Evolutionary conservation across 345 rosid genomes (phyloP).

Genomic region (Bretschneidera sinensis): DNA sequence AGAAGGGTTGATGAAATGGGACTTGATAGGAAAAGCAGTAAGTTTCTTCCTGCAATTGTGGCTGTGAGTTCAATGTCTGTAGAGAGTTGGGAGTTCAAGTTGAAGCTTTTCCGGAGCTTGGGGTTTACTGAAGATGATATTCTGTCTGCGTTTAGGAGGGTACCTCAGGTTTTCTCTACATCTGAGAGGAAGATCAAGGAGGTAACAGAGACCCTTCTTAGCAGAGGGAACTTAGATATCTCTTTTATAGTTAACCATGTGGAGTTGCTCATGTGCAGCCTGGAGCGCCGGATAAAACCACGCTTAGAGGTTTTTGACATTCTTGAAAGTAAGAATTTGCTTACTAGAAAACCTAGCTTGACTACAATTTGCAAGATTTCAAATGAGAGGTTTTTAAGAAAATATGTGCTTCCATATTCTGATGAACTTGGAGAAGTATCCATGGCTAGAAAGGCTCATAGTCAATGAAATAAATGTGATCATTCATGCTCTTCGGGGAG

Average conservation of each 20-base stretch:
- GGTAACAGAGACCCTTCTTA: slow-evolving; percentile 11
- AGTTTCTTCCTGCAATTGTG: slow-evolving; percentile 27
- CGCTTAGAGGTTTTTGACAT: slow-evolving; percentile 18
- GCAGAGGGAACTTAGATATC: slow-evolving; percentile 3
- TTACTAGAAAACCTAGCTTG: slow-evolving; percentile 14
- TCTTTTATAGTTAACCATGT: slow-evolving; percentile 22
- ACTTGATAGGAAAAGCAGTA: slow-evolving; percentile 20
- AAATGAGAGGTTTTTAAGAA: slow-evolving; percentile 11
- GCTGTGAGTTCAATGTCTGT: slow-evolving; percentile 22
- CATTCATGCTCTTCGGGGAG: too few relatives aligned
- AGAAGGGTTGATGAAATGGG: slow-evolving; percentile 32
- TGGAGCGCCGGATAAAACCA: slow-evolving; percentile 26
- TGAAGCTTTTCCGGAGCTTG: slow-evolving; percentile 23
- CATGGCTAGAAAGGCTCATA: neutral
- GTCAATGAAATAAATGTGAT: neutral
- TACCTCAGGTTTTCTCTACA: slow-evolving; percentile 25
- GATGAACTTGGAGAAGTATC: slow-evolving; percentile 12
- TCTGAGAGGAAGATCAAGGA: slow-evolving; percentile 29
- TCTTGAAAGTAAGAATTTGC: slow-evolving; percentile 29
- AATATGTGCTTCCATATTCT: slow-evolving; percentile 22
- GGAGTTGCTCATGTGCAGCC: slow-evolving; percentile 22
- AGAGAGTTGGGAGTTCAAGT: slow-evolving; percentile 29
- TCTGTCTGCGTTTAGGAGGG: slow-evolving; percentile 17
- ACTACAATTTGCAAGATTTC: slow-evolving; percentile 12
- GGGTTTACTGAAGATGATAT: slow-evolving; percentile 32